These are phyloP conservation scores for Penicillium longicatenatum DNA, from an alignment of 495 filamentous ascomycete genomes.

Conservation along the genomic window DNA sequence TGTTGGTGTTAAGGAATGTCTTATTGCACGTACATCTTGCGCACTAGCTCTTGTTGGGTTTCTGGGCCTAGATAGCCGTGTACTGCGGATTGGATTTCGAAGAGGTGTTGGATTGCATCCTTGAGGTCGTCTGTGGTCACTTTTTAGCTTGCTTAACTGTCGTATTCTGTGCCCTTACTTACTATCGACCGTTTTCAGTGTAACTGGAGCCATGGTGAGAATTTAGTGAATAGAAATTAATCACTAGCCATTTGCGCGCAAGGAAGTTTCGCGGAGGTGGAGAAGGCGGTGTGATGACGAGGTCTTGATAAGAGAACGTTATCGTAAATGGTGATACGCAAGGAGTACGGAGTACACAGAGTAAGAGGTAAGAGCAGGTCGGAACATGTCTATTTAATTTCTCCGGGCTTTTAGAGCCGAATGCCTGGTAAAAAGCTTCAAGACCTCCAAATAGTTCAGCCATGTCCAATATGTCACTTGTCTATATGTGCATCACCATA, in stretches of 20 bases:
- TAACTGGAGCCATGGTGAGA: conserved; percentile 45
- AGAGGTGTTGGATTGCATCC: conserved; percentile 80
- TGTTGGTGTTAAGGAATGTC: conserved; percentile 3
- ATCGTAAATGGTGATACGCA: not conserved
- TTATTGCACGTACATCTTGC: conserved; percentile 56
- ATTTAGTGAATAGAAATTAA: not conserved
- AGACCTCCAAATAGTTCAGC: not conserved
- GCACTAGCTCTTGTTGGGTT: conserved; percentile 60
- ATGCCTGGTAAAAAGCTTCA: not conserved
- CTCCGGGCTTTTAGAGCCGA: not conserved
- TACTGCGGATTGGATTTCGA: conserved; percentile 73
- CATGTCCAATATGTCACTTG: conserved; percentile 24
- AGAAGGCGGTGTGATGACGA: conserved; percentile 24
- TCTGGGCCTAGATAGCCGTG: conserved; percentile 69
- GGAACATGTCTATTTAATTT: not conserved
- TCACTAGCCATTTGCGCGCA: not conserved
- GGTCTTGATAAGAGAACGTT: conserved; percentile 1
- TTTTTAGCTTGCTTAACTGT: conserved; percentile 8
- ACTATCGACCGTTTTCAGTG: conserved; percentile 54
- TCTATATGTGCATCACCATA: conserved; percentile 25
- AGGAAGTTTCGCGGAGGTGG: conserved; percentile 11
- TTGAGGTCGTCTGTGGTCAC: conserved; percentile 42
- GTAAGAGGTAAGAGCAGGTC: not conserved
- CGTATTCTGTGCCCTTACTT: conserved; percentile 14
- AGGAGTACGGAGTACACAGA: not conserved